These are phyloP conservation scores for Tylopilus cervinicoccineus DNA, from an alignment of 768 basidiomycete species.

Conservation along the genomic window DNA sequence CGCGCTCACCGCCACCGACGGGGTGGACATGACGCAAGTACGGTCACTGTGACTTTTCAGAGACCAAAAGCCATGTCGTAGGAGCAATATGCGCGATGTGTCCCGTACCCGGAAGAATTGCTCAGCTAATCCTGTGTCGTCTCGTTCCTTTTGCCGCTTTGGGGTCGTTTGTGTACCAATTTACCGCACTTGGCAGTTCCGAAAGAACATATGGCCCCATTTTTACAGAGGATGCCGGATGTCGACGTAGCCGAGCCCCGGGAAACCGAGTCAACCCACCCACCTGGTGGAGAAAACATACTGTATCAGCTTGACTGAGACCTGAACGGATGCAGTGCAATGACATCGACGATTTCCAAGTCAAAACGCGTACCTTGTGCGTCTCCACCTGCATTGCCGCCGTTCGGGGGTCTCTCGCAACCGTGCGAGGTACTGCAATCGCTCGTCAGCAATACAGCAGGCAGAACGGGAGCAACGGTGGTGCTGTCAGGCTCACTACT, in stretches of 20 bases:
- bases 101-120: conserved; percentile 20
- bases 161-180: neutral
- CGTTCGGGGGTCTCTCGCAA: neutral
- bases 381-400: conserved; percentile 18
- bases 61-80: conserved; percentile 9
- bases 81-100: conserved; percentile 6
- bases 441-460: conserved; percentile 5
- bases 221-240: conserved; percentile 10
- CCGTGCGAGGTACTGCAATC: conserved; percentile 11
- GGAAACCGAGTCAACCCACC: conserved; percentile 7
- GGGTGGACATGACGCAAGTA: conserved; percentile 24
- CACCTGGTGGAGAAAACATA: conserved; percentile 5
- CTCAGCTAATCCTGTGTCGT: conserved; percentile 24
- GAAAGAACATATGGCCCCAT: conserved; percentile 1
- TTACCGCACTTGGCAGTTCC: conserved; percentile 1
- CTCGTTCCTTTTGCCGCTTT: conserved; percentile 1
- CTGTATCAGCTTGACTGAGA: neutral
- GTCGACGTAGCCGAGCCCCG: conserved; percentile 19
- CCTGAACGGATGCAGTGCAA: conserved; percentile 17
- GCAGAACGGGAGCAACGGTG: neutral
- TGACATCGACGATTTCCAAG: conserved; percentile 14
- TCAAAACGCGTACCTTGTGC: conserved; percentile 15
- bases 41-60: conserved; percentile 6
- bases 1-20: conserved; percentile 31
- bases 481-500: no score